Base-by-base conservation (phyloP, 352 stramenopile genomes). In the Pythium angustatum region DNA sequence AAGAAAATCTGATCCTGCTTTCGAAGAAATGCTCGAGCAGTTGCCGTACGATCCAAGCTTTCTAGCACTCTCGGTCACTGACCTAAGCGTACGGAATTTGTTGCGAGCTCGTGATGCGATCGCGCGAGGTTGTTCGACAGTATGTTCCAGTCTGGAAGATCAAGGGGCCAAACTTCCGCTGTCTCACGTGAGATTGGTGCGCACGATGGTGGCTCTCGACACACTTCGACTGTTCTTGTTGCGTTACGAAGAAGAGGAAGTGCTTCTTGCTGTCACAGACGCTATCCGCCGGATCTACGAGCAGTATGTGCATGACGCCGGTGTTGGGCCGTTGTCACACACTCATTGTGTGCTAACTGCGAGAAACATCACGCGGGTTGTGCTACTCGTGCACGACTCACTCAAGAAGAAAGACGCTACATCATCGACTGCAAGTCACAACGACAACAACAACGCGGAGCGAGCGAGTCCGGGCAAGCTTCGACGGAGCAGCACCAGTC, bases 201-300 rank as follows among this genome's bases (percentile, higher is more conserved):
- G 78, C 2, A 66, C 66, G 11, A 58, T 83, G 48, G 51, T 87
- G 19, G 71, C 74, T 7, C 38, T 85, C 7, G 76, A 83, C 48
- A 83, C 77, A 52, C 54, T 87, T 10, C 65, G 67, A 5, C 45
- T 85, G 11, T 45, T 85, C 38, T 14, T 81, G 9, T 34, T 63
- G 33, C 76, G 76, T 8, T 68, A 73, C 31, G 67, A 72, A 9
- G 43, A 44, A 22, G 60, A 60, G 30, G 41, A 69, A 17, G 69
- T 87, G 44, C 44, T 63, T 34, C 40, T 68, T 1, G 68, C 76
- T 0, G 41, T 80, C n/a, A 66, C 59, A 0, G 51, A 50, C 27
- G 62, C 66, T 19, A 57, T 80, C 7, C 64, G 68, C 17, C 21
- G 51, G 36, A 54, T 69, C 7, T 70, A 51, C 17, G 63, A 71